Evolutionary conservation across 345 rosid species (phyloP).

Genomic region (Mercurialis annua): DNA sequence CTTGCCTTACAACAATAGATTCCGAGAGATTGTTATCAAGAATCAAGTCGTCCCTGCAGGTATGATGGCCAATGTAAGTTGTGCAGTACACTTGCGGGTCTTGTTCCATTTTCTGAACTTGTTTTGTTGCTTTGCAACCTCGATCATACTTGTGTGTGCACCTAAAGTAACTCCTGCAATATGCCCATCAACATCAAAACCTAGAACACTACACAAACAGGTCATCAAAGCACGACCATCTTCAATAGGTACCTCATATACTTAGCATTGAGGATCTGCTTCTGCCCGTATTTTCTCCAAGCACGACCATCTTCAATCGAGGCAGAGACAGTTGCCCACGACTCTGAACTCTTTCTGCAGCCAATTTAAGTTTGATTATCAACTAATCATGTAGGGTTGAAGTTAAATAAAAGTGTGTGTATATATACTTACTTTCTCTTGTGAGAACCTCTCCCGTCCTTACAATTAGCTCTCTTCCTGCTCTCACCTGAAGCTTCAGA

Average conservation of each 20-base stretch:
- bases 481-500: slow-evolving; percentile 56
- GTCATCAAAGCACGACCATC: not conserved
- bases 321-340: slow-evolving; percentile 37
- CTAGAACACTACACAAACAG: no score
- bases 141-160: slow-evolving; percentile 69
- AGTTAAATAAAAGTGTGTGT: not conserved
- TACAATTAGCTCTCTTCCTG: slow-evolving; percentile 38
- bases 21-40: no score
- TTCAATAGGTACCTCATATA: slow-evolving; percentile 50
- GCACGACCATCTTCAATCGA: slow-evolving; percentile 47
- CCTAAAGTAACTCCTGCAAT: slow-evolving; percentile 88
- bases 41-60: slow-evolving; percentile 30
- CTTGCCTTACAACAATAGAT: slow-evolving; percentile 22
- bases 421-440: slow-evolving; percentile 60
- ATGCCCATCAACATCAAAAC: no score
- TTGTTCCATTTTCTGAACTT: slow-evolving; percentile 63
- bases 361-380: not conserved
- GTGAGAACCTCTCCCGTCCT: slow-evolving; percentile 66
- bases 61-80: slow-evolving; percentile 61
- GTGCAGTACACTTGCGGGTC: slow-evolving; percentile 42
- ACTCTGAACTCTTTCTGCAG: slow-evolving; percentile 47
- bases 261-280: slow-evolving; percentile 58
- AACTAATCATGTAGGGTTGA: no score
- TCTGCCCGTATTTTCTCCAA: slow-evolving; percentile 97
- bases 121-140: slow-evolving; percentile 75